Evolutionary conservation across 2,329 filamentous ascomycete species (phyloP), one percentile per base, ranked within the genome.

Genomic region (Bipolaris cookei): DNA sequence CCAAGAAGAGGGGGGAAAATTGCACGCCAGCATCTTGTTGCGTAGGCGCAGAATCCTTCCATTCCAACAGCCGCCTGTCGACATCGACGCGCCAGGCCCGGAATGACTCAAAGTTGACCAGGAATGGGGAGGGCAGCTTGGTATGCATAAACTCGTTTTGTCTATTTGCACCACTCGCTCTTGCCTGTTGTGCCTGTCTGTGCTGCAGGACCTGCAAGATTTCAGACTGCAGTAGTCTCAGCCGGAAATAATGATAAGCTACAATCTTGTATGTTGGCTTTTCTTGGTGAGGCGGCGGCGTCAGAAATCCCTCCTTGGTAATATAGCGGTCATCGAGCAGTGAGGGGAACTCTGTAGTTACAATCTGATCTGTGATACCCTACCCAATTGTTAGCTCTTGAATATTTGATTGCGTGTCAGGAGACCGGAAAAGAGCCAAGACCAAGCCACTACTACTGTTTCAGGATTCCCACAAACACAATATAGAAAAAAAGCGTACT

Each of bases 311-410:
- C 16, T 83, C 82, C 7, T 88, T 86, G 0, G 92, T 96, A 69
- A 98, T 97, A 72, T 90, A 93, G 59, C 87, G 85, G 76, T 98
- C 94, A 68, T 97, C 93, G 37, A 97, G 81, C 51, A 93, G 77
- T 3, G 92, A 97, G 1, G 94, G 94, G 64, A 97, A 96, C 70
- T 97, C 92, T 0, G 94, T 97, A 13, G 94, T 98, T 68, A 98
- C 91, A 62, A 96, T 91, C 73, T 96, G 91, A 78, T 98, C 95
- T n/a, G 90, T 93, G 62, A 98, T 92, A 28, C 94, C 67, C 67
- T 69, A 21, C 10, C 3, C 13, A 32, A 2, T 18, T 48, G 55
- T 68, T 51, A 67, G 66, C 20, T 21, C 45, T 37, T 3, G 41
- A 3, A n/a, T 14, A 16, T 18, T n/a, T 11, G 23, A 8, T 16